phyloP scores from a whole-genome alignment of 2,329 filamentous ascomycete genomes.

The Cladophialophora exuberans region DNA sequence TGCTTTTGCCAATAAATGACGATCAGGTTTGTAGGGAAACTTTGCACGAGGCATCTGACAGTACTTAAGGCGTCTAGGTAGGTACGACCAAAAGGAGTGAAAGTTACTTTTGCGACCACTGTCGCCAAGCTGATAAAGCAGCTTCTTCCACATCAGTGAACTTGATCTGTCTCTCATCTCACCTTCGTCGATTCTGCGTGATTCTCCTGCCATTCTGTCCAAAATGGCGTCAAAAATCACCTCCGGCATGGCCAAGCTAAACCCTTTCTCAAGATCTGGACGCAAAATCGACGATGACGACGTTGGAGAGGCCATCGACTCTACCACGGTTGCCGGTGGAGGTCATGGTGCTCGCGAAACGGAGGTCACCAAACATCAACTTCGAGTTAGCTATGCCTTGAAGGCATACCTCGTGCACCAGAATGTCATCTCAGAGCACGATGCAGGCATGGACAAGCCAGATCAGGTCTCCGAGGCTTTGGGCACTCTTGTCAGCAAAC shows the following conservation, averaged over 20 bases:
- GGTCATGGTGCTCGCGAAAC: slow-evolving; percentile 25
- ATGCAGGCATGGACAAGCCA: slow-evolving; percentile 23
- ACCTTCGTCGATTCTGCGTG: no score
- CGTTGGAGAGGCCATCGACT: slow-evolving; percentile 29
- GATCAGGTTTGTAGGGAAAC: no score
- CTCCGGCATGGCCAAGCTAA: slow-evolving; percentile 28
- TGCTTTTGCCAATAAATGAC: no score
- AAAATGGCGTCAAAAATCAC: slow-evolving; percentile 11
- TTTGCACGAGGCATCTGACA: no score
- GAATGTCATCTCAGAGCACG: slow-evolving; percentile 24
- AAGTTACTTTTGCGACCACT: no score
- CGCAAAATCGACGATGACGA: slow-evolving; percentile 30
- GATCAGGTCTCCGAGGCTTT: slow-evolving; percentile 20
- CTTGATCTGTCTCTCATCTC: no score
- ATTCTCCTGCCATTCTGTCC: background rate
- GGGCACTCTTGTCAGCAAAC: slow-evolving; percentile 24
- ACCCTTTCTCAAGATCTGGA: slow-evolving; percentile 25
- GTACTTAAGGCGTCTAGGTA: no score
- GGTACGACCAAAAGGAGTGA: no score
- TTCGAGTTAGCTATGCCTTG: slow-evolving; percentile 28
- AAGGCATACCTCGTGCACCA: slow-evolving; percentile 28
- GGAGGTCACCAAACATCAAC: slow-evolving; percentile 27
- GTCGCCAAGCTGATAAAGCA: no score
- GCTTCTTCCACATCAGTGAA: no score
- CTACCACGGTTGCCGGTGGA: slow-evolving; percentile 29